Base-by-base conservation (phyloP, 257 asterid genomes). In the Solanum lycopersicoides region DNA sequence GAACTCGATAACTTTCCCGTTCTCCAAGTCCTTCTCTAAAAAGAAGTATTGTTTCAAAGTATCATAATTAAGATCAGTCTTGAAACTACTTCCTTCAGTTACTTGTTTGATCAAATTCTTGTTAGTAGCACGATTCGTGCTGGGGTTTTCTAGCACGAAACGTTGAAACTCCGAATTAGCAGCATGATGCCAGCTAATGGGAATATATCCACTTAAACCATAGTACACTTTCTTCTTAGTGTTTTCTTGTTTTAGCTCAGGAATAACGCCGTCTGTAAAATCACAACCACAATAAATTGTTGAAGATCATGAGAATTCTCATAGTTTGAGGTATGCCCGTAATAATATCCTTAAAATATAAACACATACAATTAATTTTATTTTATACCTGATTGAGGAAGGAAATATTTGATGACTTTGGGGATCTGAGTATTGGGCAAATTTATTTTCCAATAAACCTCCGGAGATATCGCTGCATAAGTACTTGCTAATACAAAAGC, bases 391-490 rank as follows among this genome's bases (percentile, higher is more conserved):
- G 73, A 25, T 28, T 25, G 73, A 12, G 73, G 73, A 25, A 88
- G 86, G 28, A 90, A 86, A 83, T 84, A 88, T 34, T 88, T 77
- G 25, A 88, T 56, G 21, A 73, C 87, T 71, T 66, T 86, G 10
- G 92, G 91, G 63, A 88, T 90, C 9, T 86, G 79, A 74, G 92
- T 21, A 23, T 90, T 86, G 35, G 89, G 89, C 30, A 90, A 44
- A 76, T 80, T 35, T 9, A 90, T 68, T 25, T 88, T 90, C 92
- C 92, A 90, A 73, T 88, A 90, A 47, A 63, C 66, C 88, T 65
- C 90, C 4, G 89, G 15, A 68, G 84, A 11, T 88, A 82, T 30
- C n/a, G 85, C 83, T 85, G 90, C 88, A 85, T 87, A 80, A 87
- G 86, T 89, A 35, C 80, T 73, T 39, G 71, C 90, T n/a, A 50